These are phyloP conservation scores for Funneliformis geosporum DNA, from an alignment of 192 early-diverging fungal genomes.

Conservation along the genomic window DNA sequence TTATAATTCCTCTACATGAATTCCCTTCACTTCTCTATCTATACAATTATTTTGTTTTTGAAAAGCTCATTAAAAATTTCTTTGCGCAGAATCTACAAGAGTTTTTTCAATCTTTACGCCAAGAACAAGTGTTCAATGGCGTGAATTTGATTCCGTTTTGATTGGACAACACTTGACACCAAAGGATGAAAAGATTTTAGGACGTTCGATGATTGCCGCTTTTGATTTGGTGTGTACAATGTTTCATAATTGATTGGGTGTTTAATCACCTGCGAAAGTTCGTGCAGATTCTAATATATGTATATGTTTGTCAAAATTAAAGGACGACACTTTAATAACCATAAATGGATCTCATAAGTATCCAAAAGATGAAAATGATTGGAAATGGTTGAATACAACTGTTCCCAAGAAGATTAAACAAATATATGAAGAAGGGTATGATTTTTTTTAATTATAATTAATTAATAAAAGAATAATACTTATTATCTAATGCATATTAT, in stretches of 20 bases:
- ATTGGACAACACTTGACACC: conserved; percentile 7
- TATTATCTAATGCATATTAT: neutral
- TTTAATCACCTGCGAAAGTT: neutral
- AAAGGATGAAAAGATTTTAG: neutral
- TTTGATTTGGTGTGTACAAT: conserved; percentile 27
- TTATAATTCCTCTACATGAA: neutral
- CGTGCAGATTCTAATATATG: neutral
- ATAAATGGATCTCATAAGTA: conserved; percentile 62
- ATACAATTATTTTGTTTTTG: neutral
- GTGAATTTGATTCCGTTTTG: conserved; percentile 9
- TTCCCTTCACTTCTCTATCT: neutral
- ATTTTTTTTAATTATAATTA: conserved; percentile 31
- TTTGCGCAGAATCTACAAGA: neutral
- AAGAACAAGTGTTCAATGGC: neutral
- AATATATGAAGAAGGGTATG: conserved; percentile 65
- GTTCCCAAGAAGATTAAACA: conserved; percentile 62
- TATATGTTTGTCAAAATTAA: neutral
- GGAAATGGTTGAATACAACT: conserved; percentile 65
- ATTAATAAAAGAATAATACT: too few relatives aligned
- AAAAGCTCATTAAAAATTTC: neutral
- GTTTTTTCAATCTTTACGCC: conserved; percentile 14
- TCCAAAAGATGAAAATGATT: conserved; percentile 76
- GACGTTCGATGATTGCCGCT: conserved; percentile 4
- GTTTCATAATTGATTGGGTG: too few relatives aligned
- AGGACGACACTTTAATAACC: conserved; percentile 77